A percentile compares a stretch with the other conserved stretches of the same genome.
Conservation (phyloP, 1,139 yeast genomes). For the Kodamaea suecica region DNA sequence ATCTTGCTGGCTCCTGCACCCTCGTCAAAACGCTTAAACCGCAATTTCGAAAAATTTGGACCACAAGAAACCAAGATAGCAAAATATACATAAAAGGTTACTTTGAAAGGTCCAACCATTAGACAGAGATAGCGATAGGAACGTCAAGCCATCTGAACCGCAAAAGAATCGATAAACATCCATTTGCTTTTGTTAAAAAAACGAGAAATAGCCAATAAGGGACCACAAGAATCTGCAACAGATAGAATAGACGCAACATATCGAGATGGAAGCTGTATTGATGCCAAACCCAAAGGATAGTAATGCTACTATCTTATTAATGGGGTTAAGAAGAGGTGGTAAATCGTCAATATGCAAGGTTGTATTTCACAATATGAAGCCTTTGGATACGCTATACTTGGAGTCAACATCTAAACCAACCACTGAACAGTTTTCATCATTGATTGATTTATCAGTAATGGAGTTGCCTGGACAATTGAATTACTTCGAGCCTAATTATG, state of each 20-base stretch:
- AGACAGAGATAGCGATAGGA: too few species aligned
- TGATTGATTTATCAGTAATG: conserved; percentile 88
- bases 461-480: conserved; percentile 94
- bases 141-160: too few species aligned
- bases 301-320: conserved; percentile 70
- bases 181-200: too few species aligned
- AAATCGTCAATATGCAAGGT: conserved; percentile 93
- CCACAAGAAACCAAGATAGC: background rate
- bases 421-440: conserved; percentile 68
- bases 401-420: conserved; percentile 92
- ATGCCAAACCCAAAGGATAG: conserved; percentile 40
- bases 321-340: conserved; percentile 83
- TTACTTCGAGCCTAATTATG: conserved; percentile 81
- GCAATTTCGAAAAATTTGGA: background rate
- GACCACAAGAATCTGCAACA: too few species aligned
- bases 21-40: background rate
- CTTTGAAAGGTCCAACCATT: background rate
- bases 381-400: conserved; percentile 83
- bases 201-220: too few species aligned
- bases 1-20: background rate
- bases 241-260: too few species aligned
- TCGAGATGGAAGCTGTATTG: conserved; percentile 33
- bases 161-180: too few species aligned
- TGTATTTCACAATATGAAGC: conserved; percentile 95
- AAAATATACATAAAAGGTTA: background rate